These are phyloP conservation scores for Fusarium torreyae DNA, from an alignment of 2,329 filamentous ascomycete species.

Conservation along the genomic window DNA sequence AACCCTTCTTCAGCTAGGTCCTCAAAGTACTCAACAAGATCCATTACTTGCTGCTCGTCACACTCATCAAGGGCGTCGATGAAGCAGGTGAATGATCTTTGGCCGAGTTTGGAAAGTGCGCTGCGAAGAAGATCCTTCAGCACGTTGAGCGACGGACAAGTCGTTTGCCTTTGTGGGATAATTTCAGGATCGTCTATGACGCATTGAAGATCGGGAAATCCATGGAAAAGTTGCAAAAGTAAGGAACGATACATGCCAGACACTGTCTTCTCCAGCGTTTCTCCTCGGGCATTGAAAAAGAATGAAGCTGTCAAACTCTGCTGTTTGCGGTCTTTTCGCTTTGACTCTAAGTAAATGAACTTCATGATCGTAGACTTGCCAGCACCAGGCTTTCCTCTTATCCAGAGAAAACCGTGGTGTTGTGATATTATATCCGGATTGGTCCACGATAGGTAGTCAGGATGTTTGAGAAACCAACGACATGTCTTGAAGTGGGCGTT, in stretches of 20 bases:
- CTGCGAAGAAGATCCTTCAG: slow-evolving; percentile 11
- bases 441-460: slow-evolving; percentile 30
- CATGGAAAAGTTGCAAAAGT: slow-evolving; percentile 61
- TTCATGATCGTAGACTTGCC: slow-evolving; percentile 66
- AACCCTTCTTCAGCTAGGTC: slow-evolving; percentile 48
- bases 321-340: neutral
- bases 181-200: slow-evolving; percentile 48
- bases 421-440: neutral
- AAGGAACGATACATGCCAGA: slow-evolving; percentile 67
- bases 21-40: slow-evolving; percentile 61
- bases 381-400: slow-evolving; percentile 62
- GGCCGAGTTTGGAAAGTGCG: accelerated
- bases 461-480: slow-evolving; percentile 28
- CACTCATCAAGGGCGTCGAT: slow-evolving; percentile 67
- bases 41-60: slow-evolving; percentile 57
- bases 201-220: slow-evolving; percentile 53
- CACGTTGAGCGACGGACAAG: neutral
- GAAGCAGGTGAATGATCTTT: slow-evolving; percentile 27
- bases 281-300: slow-evolving; percentile 67
- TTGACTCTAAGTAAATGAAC: slow-evolving; percentile 46
- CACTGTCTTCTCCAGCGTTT: slow-evolving; percentile 60
- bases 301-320: slow-evolving; percentile 57
- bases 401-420: slow-evolving; percentile 60
- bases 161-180: accelerated
- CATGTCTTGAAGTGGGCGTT: slow-evolving; percentile 51